Evolutionary conservation across 2,329 filamentous ascomycete species (phyloP).

Genomic region (Phialocephala subalpina): DNA sequence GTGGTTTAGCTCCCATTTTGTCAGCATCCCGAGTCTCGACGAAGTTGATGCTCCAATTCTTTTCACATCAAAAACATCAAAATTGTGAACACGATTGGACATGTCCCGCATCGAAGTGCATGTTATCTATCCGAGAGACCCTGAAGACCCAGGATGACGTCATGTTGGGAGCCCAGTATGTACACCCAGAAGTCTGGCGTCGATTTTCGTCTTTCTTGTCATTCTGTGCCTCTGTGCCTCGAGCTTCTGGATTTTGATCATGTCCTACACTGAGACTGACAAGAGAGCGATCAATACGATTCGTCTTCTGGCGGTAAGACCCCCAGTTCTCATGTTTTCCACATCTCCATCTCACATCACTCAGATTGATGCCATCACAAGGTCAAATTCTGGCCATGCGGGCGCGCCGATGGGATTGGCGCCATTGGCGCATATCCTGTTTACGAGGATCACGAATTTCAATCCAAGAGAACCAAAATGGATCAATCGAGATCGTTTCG

Average conservation of each 20-base stretch:
- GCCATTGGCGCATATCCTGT: not conserved
- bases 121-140: not conserved
- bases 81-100: not conserved
- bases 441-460: not conserved
- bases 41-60: conserved; percentile 2
- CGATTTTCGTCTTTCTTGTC: not conserved
- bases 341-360: not conserved
- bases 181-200: conserved; percentile 1
- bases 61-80: not conserved
- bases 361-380: conserved; percentile 2
- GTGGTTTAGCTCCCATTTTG: not conserved
- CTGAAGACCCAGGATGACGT: not conserved
- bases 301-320: conserved; percentile 3
- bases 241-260: not conserved
- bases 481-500: conserved; percentile 4
- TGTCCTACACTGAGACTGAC: conserved; percentile 1
- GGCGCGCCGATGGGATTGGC: not conserved
- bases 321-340: not conserved
- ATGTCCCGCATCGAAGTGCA: not conserved
- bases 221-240: not conserved
- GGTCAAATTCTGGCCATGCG: conserved; percentile 1
- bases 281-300: not conserved
- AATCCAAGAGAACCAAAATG: not conserved
- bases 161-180: not conserved
- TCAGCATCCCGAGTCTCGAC: not conserved